Evolutionary conservation across 495 filamentous ascomycete genomes (phyloP).

Genomic region (Tricharina praecox): DNA sequence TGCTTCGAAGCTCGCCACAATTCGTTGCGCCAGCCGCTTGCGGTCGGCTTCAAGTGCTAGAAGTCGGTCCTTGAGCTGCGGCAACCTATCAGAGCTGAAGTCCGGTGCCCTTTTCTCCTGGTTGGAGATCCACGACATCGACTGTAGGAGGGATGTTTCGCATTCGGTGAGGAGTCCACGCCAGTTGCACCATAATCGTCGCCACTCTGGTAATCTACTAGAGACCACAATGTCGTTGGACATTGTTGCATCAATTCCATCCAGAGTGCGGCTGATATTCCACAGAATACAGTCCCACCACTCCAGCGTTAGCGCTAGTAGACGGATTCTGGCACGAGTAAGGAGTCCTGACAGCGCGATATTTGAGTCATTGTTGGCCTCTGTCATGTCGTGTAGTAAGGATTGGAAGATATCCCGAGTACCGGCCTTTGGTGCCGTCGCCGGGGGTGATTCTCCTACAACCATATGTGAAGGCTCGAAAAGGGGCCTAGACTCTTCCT

Average conservation of each 20-base stretch:
- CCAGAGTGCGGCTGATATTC: neutral
- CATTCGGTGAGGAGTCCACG: neutral
- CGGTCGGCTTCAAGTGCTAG: neutral
- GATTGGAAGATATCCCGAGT: too few relatives aligned
- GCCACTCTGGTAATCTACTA: neutral
- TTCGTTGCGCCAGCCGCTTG: neutral
- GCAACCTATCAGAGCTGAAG: neutral
- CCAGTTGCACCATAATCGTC: neutral
- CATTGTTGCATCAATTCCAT: neutral
- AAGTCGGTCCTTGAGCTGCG: too few relatives aligned
- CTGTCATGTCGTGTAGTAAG: too few relatives aligned
- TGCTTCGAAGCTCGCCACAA: conserved; percentile 8
- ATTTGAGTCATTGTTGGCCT: too few relatives aligned
- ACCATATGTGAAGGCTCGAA: too few relatives aligned
- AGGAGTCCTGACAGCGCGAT: too few relatives aligned
- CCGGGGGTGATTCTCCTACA: too few relatives aligned
- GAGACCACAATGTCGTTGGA: neutral
- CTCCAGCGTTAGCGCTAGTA: too few relatives aligned
- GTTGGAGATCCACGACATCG: neutral
- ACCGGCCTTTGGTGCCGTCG: too few relatives aligned
- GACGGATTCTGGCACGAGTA: too few relatives aligned
- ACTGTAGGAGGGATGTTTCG: neutral
- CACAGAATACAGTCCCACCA: too few relatives aligned
- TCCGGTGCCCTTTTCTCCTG: neutral
- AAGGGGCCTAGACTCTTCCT: too few relatives aligned